phyloP scores from a whole-genome alignment of 352 stramenopile genomes.

The Pythium periplocum region DNA sequence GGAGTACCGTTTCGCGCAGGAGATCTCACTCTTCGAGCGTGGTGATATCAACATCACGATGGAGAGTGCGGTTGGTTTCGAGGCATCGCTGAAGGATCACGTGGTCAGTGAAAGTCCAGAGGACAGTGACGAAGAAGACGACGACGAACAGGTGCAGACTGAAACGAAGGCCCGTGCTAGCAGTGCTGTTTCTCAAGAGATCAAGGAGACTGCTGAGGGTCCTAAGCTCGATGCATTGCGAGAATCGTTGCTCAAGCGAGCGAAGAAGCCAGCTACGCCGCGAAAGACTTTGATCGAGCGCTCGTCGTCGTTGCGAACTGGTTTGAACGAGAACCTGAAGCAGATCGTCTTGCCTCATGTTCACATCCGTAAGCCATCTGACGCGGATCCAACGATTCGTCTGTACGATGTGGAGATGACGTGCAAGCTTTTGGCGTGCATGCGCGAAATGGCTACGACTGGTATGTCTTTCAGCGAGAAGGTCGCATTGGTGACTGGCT shows the following conservation, averaged over 20 bases:
- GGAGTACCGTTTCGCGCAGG: slow-evolving; percentile 21
- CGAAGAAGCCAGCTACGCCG: slow-evolving; percentile 12
- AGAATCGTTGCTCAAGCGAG: slow-evolving; percentile 44
- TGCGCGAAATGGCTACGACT: slow-evolving; percentile 80
- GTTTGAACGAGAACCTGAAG: slow-evolving; percentile 61
- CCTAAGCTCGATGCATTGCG: slow-evolving; percentile 57
- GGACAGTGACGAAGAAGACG: slow-evolving; percentile 42
- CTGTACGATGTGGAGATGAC: slow-evolving; percentile 81
- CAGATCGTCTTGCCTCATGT: slow-evolving; percentile 65
- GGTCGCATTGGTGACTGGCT: slow-evolving; percentile 82
- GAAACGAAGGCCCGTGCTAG: slow-evolving; percentile 7
- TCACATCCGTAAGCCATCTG: slow-evolving; percentile 69
- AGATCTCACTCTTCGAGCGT: slow-evolving; percentile 18
- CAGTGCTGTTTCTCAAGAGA: slow-evolving; percentile 5
- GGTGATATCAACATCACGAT: slow-evolving; percentile 23
- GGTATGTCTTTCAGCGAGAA: slow-evolving; percentile 85
- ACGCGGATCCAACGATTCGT: slow-evolving; percentile 72
- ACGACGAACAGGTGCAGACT: slow-evolving; percentile 18
- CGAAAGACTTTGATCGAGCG: slow-evolving; percentile 25
- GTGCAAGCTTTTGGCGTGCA: slow-evolving; percentile 68
- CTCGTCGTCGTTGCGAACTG: slow-evolving; percentile 39
- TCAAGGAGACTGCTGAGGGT: slow-evolving; percentile 27
- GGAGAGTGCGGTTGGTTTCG: slow-evolving; percentile 45
- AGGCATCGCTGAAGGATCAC: slow-evolving; percentile 49
- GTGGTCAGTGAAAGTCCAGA: slow-evolving; percentile 34